Conservation (phyloP, 1,139 yeast species). For the Nakaseomyces bracarensis region DNA sequence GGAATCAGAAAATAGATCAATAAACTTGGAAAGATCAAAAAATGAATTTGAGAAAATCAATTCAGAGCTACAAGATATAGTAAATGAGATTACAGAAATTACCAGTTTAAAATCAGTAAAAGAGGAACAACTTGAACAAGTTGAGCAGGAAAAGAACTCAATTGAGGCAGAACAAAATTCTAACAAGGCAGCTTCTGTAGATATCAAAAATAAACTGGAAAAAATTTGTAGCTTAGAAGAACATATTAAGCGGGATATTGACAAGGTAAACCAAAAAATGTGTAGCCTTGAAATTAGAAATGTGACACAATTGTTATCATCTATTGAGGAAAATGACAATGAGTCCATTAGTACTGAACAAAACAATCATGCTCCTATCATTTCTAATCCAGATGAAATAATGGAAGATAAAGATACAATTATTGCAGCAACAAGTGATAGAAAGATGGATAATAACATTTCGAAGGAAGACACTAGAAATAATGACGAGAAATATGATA, state of each 20-base stretch:
- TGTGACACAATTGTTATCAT: conserved; percentile 28
- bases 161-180: conserved; percentile 19
- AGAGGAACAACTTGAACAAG: conserved; percentile 22
- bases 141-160: conserved; percentile 43
- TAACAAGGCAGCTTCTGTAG: conserved; percentile 56
- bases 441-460: too few species aligned
- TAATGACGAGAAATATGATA: conserved; percentile 13
- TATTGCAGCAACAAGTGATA: not conserved
- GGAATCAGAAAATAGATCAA: conserved; percentile 50
- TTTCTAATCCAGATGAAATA: not conserved
- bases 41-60: conserved; percentile 35
- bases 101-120: conserved; percentile 24
- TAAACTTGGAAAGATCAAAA: conserved; percentile 30
- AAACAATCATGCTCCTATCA: too few species aligned
- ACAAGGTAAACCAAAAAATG: conserved; percentile 36
- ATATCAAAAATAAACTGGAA: conserved; percentile 57
- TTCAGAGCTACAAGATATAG: conserved; percentile 31
- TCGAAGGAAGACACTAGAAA: conserved; percentile 14
- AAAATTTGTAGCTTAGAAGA: conserved; percentile 41
- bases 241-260: conserved; percentile 37
- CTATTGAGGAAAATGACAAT: conserved; percentile 12
- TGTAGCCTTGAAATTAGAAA: conserved; percentile 44
- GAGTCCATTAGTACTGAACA: too few species aligned
- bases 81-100: conserved; percentile 9
- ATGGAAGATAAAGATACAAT: not conserved